Percentiles rank a stretch among this genome's conserved stretches.
Conservation (phyloP, 2,329 filamentous ascomycete genomes). For the Aureobasidium subglaciale region DNA sequence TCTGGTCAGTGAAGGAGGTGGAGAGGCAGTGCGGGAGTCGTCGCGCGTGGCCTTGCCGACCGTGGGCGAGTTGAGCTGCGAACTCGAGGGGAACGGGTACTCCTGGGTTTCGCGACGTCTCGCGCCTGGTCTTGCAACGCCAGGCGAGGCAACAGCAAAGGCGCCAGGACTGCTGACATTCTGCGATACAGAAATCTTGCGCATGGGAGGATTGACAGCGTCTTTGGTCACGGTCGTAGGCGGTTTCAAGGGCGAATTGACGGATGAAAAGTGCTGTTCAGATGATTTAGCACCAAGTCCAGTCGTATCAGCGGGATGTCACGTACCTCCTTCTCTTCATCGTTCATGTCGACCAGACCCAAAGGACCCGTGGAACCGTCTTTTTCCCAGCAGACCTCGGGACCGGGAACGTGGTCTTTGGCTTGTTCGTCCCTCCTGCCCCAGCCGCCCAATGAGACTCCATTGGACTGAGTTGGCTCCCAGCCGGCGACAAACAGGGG, state of each 20-base stretch:
- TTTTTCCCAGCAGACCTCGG: slow-evolving; percentile 87
- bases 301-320: background rate
- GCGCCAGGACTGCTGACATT: slow-evolving; percentile 53
- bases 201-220: slow-evolving; percentile 54
- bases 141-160: slow-evolving; percentile 68
- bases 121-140: slow-evolving; percentile 63
- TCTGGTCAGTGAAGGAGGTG: slow-evolving; percentile 53
- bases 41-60: slow-evolving; percentile 47
- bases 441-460: slow-evolving; percentile 55
- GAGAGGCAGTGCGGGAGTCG: slow-evolving; percentile 52
- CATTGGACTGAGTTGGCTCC: slow-evolving; percentile 68
- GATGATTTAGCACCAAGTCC: slow-evolving; percentile 19
- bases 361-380: slow-evolving; percentile 64
- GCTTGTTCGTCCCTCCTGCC: slow-evolving; percentile 62
- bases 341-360: slow-evolving; percentile 63
- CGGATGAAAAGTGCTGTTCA: slow-evolving; percentile 70
- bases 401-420: slow-evolving; percentile 66
- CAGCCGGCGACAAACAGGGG: slow-evolving; percentile 67
- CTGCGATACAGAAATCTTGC: slow-evolving; percentile 74
- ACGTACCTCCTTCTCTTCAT: slow-evolving; percentile 57
- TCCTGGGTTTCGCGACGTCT: slow-evolving; percentile 82
- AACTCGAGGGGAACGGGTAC: slow-evolving; percentile 45
- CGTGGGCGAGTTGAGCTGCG: slow-evolving; percentile 43
- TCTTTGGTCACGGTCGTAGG: slow-evolving; percentile 60
- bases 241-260: slow-evolving; percentile 90